Evolutionary conservation across 192 early-diverging fungal species (phyloP), one percentile per base, ranked within the genome.

Genomic region (Coemansia sp.): DNA sequence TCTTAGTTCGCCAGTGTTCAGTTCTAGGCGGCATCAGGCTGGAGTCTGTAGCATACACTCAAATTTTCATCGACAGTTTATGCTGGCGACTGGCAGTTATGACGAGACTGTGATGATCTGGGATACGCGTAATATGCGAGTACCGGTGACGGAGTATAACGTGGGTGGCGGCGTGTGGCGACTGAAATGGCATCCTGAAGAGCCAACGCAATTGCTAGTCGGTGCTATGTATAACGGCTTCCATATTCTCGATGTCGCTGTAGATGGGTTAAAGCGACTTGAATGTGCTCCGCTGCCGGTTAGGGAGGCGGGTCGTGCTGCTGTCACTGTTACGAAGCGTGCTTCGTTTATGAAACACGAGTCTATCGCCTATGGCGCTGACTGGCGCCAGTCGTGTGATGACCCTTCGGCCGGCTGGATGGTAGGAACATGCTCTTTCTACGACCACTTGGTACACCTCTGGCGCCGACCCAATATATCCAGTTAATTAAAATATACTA

Each of bases 181-280:
- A 26, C 73, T 99, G 40, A 93, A 94, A 82, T 99, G 96, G 95
- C 95, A 98, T 69, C 97, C 97, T 1, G 84, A 78, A 0, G 76
- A 86, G 8, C 70, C 85, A 2, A 73, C 84, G 35, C 58, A 66
- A 17, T 72, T 99, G 35, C 68, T 96, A 16, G 89, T 93, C 10
- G 95, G 91, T 6, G 90, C 88, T 30, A 99, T 99, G 97, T 91
- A 98, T 75, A 89, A 88, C 59, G 97, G 97, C 19, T 93, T 94
- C 63, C 92, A 94, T 78, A 86, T 96, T 8, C 74, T 95, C 3
- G 73, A 91, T 28, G 75, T 89, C 21, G 77, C 84, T 19, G 77
- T 75, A 28, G 66, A 58, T 50, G 60, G 67, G 11, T 32, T 63
- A 17, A 7, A 21, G 50, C 16, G 21, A 8, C 4, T 42, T 1